A percentile compares a stretch with the other conserved stretches of the same genome.
These are phyloP conservation scores for Fraxinus platypoda DNA, from an alignment of 305 asterid species.

Conservation along the genomic window DNA sequence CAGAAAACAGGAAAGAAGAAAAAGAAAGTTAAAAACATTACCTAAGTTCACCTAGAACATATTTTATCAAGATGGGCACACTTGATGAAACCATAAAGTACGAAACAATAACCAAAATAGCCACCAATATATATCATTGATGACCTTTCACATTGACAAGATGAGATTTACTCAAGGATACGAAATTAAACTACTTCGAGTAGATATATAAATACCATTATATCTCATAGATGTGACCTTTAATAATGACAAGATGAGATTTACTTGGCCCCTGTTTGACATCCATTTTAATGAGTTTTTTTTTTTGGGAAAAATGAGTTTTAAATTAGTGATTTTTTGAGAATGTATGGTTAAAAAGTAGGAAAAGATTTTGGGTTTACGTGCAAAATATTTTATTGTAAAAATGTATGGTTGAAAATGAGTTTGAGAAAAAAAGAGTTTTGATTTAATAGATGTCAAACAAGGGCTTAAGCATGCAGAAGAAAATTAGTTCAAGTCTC, in stretches of 20 bases:
- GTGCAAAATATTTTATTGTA: too few relatives aligned
- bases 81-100: not conserved
- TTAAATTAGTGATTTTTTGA: too few relatives aligned
- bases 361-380: too few relatives aligned
- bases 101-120: not conserved
- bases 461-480: not conserved
- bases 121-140: not conserved
- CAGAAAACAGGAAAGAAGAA: not conserved
- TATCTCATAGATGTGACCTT: not conserved
- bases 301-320: too few relatives aligned
- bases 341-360: too few relatives aligned
- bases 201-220: not conserved
- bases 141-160: not conserved
- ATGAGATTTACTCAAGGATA: not conserved
- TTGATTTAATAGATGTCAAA: not conserved
- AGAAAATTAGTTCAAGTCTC: not conserved
- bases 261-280: not conserved
- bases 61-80: not conserved
- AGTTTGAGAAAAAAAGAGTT: too few relatives aligned
- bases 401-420: too few relatives aligned
- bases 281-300: not conserved
- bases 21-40: not conserved
- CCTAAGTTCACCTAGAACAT: not conserved
- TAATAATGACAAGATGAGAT: not conserved
- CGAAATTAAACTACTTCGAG: not conserved